Evolutionary conservation across 345 rosid genomes (phyloP), one percentile per base, ranked within the genome.

Genomic region (Kandelia obovata): DNA sequence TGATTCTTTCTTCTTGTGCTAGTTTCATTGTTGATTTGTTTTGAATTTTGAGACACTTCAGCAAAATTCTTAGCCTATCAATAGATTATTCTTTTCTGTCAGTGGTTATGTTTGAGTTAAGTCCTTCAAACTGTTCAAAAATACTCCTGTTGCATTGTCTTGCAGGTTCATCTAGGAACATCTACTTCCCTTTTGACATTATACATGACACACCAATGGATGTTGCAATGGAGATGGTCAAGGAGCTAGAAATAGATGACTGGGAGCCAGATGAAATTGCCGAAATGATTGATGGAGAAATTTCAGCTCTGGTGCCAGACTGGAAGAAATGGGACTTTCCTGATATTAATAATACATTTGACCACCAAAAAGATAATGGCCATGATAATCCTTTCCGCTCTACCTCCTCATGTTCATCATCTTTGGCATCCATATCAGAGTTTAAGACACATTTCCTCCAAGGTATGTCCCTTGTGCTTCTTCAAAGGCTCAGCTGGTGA

Each of bases 161-260:
- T 77, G 65, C 84, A 88, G 96, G 87, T 73, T 46, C 73, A 60
- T 53, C 61, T 6, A 78, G 83, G 71, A 85, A 83, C 49, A 77
- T 90, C 27, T 85, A 74, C 63, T 90, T 90, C 61, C 91, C 87
- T 26, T 90, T 88, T 55, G 93, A 86, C 71, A 81, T 82, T 66
- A 25, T 78, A 82, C 73, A 81, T 69, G 93, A 90, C 65, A 88
- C 91, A 55, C 75, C 96, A 61, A 60, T 83, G 61, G 88, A 88
- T 67, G 96, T 90, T 73, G 91, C 96, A 57, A 74, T 30, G 72
- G 93, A 90, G 80, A 90, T 90, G 96, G 96, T 90, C 49, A 86
- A 76, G 79, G 96, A 90, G 75, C 84, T 90, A 28, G 89, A 88
- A 55, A 81, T 90, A 61, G 64, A 76, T 27, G 91, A 88, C 51